Evolutionary conservation across 2,329 filamentous ascomycete genomes (phyloP).

Genomic region (Hypoxylon sp.): DNA sequence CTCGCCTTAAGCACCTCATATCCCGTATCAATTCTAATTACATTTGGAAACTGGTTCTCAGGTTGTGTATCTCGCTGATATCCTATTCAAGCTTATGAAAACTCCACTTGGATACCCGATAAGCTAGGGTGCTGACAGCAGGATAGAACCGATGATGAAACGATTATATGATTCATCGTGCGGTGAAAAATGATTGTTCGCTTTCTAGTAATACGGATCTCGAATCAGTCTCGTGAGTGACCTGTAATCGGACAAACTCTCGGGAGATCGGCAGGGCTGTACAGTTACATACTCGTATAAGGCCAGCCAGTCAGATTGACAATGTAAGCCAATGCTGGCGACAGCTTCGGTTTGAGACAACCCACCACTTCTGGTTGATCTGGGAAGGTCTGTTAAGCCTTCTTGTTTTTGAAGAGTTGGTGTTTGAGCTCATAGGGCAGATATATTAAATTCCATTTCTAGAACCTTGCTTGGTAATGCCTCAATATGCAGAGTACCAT

Average conservation of each 20-base stretch:
- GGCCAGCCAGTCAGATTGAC: constrained; percentile 9
- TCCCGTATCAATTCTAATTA: background rate
- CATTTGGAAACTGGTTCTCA: background rate
- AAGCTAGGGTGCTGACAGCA: constrained; percentile 10
- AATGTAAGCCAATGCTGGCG: constrained; percentile 26
- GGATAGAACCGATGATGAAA: background rate
- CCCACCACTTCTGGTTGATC: constrained; percentile 7
- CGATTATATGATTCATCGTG: constrained; percentile 23
- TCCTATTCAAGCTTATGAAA: background rate
- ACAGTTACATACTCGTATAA: constrained; percentile 1
- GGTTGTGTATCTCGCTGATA: background rate
- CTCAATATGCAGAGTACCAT: constrained; percentile 11
- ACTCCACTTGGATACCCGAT: background rate
- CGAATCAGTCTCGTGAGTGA: background rate
- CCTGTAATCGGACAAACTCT: constrained; percentile 13
- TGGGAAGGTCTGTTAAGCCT: constrained; percentile 13
- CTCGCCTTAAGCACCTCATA: constrained; percentile 5
- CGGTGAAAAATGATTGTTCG: constrained; percentile 12
- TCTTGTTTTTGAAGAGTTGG: constrained; percentile 9
- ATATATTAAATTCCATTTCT: constrained; percentile 13
- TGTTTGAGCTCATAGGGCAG: background rate
- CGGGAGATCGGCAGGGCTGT: constrained; percentile 26
- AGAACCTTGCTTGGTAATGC: constrained; percentile 11
- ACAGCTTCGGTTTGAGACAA: constrained; percentile 15
- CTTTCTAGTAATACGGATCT: constrained; percentile 33